Conservation (phyloP, 2,329 filamentous ascomycete genomes). For the Fusarium verticillioides region DNA sequence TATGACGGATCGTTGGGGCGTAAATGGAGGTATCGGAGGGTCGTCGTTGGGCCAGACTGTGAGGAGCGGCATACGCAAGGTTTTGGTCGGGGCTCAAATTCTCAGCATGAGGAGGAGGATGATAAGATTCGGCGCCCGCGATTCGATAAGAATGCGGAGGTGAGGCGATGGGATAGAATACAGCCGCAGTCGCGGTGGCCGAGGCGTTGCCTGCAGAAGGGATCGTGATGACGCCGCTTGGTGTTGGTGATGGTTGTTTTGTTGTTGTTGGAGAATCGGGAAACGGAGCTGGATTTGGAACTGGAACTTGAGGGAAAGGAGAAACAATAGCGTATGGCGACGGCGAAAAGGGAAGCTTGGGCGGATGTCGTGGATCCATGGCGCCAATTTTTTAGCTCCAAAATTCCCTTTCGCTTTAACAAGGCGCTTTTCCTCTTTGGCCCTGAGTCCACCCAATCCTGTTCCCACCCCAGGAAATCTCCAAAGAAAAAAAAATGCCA, state of each 20-base stretch:
- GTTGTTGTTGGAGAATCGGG: constrained; percentile 34
- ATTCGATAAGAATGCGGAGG: constrained; percentile 22
- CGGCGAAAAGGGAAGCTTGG: constrained; percentile 49
- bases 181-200: constrained; percentile 25
- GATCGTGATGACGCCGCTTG: constrained; percentile 22
- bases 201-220: constrained; percentile 23
- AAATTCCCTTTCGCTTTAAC: constrained; percentile 42
- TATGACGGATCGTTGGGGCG: constrained; percentile 46
- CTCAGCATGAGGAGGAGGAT: constrained; percentile 32
- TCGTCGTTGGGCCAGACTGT: constrained; percentile 48
- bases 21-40: constrained; percentile 59
- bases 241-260: constrained; percentile 26
- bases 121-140: constrained; percentile 37
- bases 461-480: constrained; percentile 45
- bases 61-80: constrained; percentile 48
- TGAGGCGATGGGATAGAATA: constrained; percentile 9
- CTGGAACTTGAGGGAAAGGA: constrained; percentile 42
- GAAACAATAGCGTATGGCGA: constrained; percentile 46
- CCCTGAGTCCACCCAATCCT: constrained; percentile 26
- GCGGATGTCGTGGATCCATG: constrained; percentile 48
- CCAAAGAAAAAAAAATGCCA: constrained; percentile 34
- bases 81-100: constrained; percentile 41
- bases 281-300: not conserved
- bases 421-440: not conserved
- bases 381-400: constrained; percentile 51